Percentiles rank a stretch among this genome's conserved stretches.
Conservation (phyloP, 176 grass and related monocot genomes). For the Ampelocalamus luodianensis region DNA sequence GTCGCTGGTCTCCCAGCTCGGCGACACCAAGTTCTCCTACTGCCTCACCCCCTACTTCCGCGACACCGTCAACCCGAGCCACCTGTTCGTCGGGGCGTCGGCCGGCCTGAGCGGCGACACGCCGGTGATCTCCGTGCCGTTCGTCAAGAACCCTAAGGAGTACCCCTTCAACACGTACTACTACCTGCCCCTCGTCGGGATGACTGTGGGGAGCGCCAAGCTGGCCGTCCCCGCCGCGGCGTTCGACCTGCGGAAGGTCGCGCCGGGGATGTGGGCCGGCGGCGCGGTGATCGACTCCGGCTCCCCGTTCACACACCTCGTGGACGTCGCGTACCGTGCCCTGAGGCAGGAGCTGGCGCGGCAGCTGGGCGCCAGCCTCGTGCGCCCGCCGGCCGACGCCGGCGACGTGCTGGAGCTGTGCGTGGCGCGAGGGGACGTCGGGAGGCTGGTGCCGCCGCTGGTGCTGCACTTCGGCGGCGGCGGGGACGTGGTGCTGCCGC, state of each 20-base stretch:
- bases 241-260: background rate
- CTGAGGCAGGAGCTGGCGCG: background rate
- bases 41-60: slow-evolving; percentile 36
- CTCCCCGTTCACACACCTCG: slow-evolving; percentile 1
- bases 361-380: slow-evolving; percentile 24
- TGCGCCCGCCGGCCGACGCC: background rate
- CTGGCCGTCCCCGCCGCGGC: background rate
- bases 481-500: background rate
- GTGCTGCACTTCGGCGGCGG: slow-evolving; percentile 36
- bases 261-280: background rate
- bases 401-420: background rate
- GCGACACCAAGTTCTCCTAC: slow-evolving; percentile 41
- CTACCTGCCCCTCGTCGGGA: slow-evolving; percentile 30
- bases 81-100: slow-evolving; percentile 40
- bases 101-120: slow-evolving; percentile 4
- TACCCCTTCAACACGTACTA: background rate
- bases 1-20: slow-evolving; percentile 23
- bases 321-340: background rate
- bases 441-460: background rate
- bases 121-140: background rate
- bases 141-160: slow-evolving; percentile 25
- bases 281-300: slow-evolving; percentile 35
- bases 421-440: background rate
- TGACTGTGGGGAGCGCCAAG: slow-evolving; percentile 21
- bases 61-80: slow-evolving; percentile 15